Base-by-base conservation (phyloP, 495 filamentous ascomycete species). In the Pseudevernia furfuracea region DNA sequence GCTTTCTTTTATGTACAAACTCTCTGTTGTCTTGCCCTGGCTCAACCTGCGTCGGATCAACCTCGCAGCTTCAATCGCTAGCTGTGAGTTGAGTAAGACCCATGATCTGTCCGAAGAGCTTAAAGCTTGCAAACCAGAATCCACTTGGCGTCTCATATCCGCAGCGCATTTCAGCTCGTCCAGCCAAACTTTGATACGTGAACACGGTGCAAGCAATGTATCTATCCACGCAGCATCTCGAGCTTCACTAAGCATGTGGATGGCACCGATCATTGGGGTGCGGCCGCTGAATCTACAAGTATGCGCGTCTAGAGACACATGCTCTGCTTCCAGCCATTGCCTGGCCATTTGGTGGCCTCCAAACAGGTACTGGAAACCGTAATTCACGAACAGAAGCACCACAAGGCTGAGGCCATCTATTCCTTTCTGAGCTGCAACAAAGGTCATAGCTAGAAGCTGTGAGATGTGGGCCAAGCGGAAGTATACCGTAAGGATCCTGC, bases 361-460 rank as follows among this genome's bases (percentile, higher is more conserved):
- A 36, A 36, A 36, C 34, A 36, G 34, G 34, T 36, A 4, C 34
- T 36, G 4, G 8, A 36, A 36, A 36, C 21, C 21, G 30, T 61
- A 39, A 37, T 60, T 58, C 3, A 49, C 19, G 3, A 61, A 4
- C 57, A 69, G 23, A 15, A 70, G 59, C 5, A 68, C 39, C 28
- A 70, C 49, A 41, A 70, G 58, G 23, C 58, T 34, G 30, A 70
- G 32, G 2, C 68, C 68, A 60, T 70, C 68, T 19, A 39, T 43
- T 15, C 68, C 68, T 61, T 70, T 70, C 38, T 70, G 66, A 12
- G 66, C 68, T 0, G 68, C 66, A 36, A 70, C 68, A 57, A 63
- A 70, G 3, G 68, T 70, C 68, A 70, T 70, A 8, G 68, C 61
- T 39, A 68, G 39, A 15, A 70, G 23, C 25, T 68, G 66, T 10